Percentiles rank a stretch among this genome's conserved stretches.
Evolutionary conservation across 2,329 filamentous ascomycete species (phyloP).

Genomic region (Penicillium oxalicum): DNA sequence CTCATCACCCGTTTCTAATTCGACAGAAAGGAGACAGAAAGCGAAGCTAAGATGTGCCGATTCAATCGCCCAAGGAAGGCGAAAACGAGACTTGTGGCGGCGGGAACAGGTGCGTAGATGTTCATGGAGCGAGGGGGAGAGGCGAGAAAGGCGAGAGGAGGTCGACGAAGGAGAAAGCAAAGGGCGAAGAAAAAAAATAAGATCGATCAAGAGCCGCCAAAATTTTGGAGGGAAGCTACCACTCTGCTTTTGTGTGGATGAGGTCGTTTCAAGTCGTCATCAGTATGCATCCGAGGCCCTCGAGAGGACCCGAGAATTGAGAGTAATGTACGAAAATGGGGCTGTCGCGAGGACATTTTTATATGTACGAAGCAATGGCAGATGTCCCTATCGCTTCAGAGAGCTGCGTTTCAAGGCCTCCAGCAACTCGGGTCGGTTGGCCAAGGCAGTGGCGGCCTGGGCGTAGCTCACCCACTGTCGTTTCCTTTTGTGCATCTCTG

Average conservation of each 20-base stretch:
- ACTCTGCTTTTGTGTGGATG: slow-evolving; percentile 10
- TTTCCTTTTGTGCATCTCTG: slow-evolving; percentile 85
- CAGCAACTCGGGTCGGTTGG: slow-evolving; percentile 74
- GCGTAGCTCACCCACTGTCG: slow-evolving; percentile 83
- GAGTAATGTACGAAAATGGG: slow-evolving; percentile 1
- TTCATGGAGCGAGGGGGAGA: background rate
- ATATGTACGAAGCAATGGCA: slow-evolving; percentile 4
- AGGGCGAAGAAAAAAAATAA: slow-evolving; percentile 1
- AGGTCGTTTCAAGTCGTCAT: slow-evolving; percentile 22
- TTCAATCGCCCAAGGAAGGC: too few species aligned
- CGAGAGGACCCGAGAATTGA: slow-evolving; percentile 7
- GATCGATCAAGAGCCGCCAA: slow-evolving; percentile 3
- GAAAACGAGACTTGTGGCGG: too few species aligned
- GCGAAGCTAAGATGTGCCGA: too few species aligned
- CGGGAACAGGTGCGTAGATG: too few species aligned
- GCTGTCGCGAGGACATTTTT: background rate
- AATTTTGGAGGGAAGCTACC: slow-evolving; percentile 9
- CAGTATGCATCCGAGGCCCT: slow-evolving; percentile 7
- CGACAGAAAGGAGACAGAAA: too few species aligned
- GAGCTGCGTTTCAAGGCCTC: slow-evolving; percentile 81
- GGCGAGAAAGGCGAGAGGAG: slow-evolving; percentile 10
- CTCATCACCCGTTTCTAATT: too few species aligned
- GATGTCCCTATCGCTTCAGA: slow-evolving; percentile 46
- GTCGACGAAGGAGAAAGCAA: background rate
- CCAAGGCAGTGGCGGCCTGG: slow-evolving; percentile 72